phyloP scores from a whole-genome alignment of 768 basidiomycete species.

The Coprinopsis sp. region DNA sequence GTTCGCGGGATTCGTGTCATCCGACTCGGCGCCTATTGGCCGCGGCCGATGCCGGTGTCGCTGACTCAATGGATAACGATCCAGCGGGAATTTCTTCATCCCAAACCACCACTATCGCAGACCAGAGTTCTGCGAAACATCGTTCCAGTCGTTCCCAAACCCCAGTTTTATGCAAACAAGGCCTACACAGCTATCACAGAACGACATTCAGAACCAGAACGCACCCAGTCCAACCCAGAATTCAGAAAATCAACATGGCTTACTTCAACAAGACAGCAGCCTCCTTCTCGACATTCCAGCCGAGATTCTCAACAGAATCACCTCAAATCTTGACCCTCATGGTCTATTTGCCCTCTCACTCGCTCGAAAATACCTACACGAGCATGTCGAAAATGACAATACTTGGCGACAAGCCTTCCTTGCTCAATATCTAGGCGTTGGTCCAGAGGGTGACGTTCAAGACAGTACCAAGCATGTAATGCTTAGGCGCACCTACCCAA shows the following conservation, averaged over 20 bases:
- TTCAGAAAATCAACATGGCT: slow-evolving; percentile 47
- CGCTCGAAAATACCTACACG: slow-evolving; percentile 47
- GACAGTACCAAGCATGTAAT: slow-evolving; percentile 42
- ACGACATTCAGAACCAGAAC: slow-evolving; percentile 31
- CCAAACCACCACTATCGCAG: slow-evolving; percentile 22
- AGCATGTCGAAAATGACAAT: slow-evolving; percentile 71
- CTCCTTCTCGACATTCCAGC: slow-evolving; percentile 53
- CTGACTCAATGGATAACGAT: too few species aligned
- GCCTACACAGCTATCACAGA: slow-evolving; percentile 36
- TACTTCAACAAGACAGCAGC: slow-evolving; percentile 22
- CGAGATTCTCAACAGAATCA: slow-evolving; percentile 75
- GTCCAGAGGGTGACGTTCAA: slow-evolving; percentile 56
- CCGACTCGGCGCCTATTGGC: too few species aligned
- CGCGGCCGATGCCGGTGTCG: too few species aligned
- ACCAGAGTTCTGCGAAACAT: slow-evolving; percentile 20
- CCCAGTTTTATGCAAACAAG: slow-evolving; percentile 68
- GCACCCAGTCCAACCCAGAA: slow-evolving; percentile 20
- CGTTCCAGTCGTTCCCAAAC: slow-evolving; percentile 13
- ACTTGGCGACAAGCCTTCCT: slow-evolving; percentile 78
- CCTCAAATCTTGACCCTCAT: slow-evolving; percentile 63
- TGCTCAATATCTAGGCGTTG: slow-evolving; percentile 59
- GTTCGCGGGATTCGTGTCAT: too few species aligned
- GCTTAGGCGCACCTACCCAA: slow-evolving; percentile 49
- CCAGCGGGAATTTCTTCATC: slow-evolving; percentile 9
- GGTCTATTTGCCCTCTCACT: slow-evolving; percentile 54